Percentiles rank a stretch among this genome's conserved stretches.
Evolutionary conservation across 768 basidiomycete species (phyloP).

Genomic region (Lepiota brunneoincarnata): DNA sequence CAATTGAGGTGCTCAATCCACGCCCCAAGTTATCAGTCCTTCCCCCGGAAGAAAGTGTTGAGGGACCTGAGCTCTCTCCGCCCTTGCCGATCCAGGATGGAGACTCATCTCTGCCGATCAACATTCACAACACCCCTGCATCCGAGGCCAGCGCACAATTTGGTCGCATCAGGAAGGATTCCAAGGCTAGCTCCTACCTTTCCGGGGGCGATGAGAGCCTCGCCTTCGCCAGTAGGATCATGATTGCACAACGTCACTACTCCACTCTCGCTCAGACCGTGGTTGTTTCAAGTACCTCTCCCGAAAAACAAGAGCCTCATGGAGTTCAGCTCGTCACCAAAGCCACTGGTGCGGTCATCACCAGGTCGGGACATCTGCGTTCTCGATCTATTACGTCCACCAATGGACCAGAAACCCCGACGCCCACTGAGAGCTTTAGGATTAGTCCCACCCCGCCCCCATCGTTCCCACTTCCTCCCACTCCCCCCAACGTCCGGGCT

Average conservation of each 20-base stretch:
- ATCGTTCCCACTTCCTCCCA: constrained; percentile 68
- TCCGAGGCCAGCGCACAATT: constrained; percentile 58
- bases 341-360: constrained; percentile 33
- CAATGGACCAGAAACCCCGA: constrained; percentile 35
- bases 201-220: constrained; percentile 51
- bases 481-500: constrained; percentile 63
- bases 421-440: constrained; percentile 32
- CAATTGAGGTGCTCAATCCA: constrained; percentile 59
- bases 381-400: constrained; percentile 58
- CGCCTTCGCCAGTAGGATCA: constrained; percentile 53
- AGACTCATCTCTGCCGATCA: constrained; percentile 40
- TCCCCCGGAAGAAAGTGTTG: constrained; percentile 48
- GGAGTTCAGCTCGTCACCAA: constrained; percentile 29
- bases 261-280: constrained; percentile 68
- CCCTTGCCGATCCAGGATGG: constrained; percentile 61
- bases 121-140: constrained; percentile 49
- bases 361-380: constrained; percentile 49
- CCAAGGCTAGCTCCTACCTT: constrained; percentile 53
- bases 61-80: constrained; percentile 46
- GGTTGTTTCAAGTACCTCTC: constrained; percentile 44
- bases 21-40: constrained; percentile 69
- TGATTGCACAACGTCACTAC: constrained; percentile 74
- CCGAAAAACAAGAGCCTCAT: constrained; percentile 31
- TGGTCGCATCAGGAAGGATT: constrained; percentile 48
- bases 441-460: constrained; percentile 53